These are phyloP conservation scores for Phaeosphaeria sp. DNA, from an alignment of 2,329 filamentous ascomycete genomes.

Conservation along the genomic window DNA sequence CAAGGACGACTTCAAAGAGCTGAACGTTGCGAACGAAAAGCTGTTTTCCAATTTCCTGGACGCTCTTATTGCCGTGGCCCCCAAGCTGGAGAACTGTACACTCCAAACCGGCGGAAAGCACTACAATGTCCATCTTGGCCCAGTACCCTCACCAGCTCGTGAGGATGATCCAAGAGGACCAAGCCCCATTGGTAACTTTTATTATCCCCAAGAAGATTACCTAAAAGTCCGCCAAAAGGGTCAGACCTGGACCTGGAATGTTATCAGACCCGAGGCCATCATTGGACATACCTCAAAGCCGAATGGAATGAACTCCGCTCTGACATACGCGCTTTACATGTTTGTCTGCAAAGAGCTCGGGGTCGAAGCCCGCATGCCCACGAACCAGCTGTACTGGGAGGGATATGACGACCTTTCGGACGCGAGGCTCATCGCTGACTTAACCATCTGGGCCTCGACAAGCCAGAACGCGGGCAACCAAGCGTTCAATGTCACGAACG, in stretches of 20 bases:
- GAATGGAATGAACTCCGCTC: constrained; percentile 11
- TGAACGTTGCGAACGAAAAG: constrained; percentile 1
- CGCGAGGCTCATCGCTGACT: constrained; percentile 6
- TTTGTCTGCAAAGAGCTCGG: constrained; percentile 9
- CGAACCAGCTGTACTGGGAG: constrained; percentile 9
- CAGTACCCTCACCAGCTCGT: constrained; percentile 5
- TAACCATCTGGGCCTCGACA: constrained; percentile 5
- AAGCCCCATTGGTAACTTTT: constrained; percentile 8
- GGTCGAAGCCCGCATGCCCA: background rate
- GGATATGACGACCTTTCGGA: constrained; percentile 5
- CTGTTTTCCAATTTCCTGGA: constrained; percentile 9
- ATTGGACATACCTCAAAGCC: constrained; percentile 5
- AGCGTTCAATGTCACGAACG: constrained; percentile 13
- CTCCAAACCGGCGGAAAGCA: constrained; percentile 16
- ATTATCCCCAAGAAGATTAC: constrained; percentile 14
- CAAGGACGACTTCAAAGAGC: constrained; percentile 10
- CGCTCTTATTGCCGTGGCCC: constrained; percentile 3
- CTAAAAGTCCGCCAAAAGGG: constrained; percentile 1
- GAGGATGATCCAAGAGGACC: constrained; percentile 2
- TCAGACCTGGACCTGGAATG: constrained; percentile 5
- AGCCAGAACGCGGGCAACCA: constrained; percentile 1
- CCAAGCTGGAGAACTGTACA: background rate
- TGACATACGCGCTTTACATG: constrained; percentile 13
- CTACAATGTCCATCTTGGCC: constrained; percentile 10
- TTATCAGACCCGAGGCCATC: constrained; percentile 12